Evolutionary conservation across 805 yeast genomes (phyloP).

Genomic region (Vanderwaltozyma verrucispora): DNA sequence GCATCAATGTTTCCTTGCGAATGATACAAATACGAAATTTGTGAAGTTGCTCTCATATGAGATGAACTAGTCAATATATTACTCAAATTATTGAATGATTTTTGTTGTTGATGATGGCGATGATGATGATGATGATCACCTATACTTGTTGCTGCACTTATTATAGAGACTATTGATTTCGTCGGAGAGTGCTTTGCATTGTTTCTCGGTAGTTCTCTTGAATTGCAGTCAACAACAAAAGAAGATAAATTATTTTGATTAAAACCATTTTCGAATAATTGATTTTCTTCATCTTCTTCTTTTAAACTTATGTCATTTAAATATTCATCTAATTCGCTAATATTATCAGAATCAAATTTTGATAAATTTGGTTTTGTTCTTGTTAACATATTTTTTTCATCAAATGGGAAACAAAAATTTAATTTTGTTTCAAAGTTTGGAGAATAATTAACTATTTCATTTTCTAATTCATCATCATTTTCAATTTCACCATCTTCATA

Average conservation of each 20-base stretch:
- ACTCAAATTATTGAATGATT: conserved; percentile 6
- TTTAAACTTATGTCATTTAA: conserved; percentile 8
- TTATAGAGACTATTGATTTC: conserved; percentile 24
- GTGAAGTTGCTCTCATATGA: conserved; percentile 18
- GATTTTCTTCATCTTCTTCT: conserved; percentile 9
- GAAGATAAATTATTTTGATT: conserved; percentile 15
- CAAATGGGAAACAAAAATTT: conserved; percentile 16
- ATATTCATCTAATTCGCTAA: conserved; percentile 22
- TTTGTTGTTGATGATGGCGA: conserved; percentile 8
- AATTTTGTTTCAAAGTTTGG: background rate
- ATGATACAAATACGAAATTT: conserved; percentile 6
- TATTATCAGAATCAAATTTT: conserved; percentile 10
- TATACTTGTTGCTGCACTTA: conserved; percentile 13
- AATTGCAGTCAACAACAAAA: conserved; percentile 5
- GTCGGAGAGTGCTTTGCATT: conserved; percentile 26
- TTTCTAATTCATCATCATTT: background rate
- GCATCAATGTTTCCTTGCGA: background rate
- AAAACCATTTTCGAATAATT: conserved; percentile 18
- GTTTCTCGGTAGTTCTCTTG: conserved; percentile 10
- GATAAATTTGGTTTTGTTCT: background rate
- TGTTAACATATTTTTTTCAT: background rate
- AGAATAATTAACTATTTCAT: too few relatives aligned
- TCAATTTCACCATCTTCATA: background rate
- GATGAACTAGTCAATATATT: conserved; percentile 3
- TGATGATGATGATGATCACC: conserved; percentile 4